A percentile compares a stretch with the other conserved stretches of the same genome.
These are phyloP conservation scores for Chalaropsis thielavioides DNA, from an alignment of 2,329 filamentous ascomycete species.

Conservation along the genomic window DNA sequence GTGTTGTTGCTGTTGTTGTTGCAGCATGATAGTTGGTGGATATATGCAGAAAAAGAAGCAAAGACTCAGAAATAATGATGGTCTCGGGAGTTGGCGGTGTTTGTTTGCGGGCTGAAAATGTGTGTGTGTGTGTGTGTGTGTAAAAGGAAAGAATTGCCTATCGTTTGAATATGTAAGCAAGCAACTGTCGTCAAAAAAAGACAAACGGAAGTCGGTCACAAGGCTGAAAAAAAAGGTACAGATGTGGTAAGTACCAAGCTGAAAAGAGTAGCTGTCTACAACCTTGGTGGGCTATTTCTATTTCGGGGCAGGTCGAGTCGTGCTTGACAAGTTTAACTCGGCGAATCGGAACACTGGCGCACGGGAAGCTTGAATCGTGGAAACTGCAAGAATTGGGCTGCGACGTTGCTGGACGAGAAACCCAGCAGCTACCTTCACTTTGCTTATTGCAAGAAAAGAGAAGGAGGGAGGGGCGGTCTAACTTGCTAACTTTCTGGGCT, in stretches of 20 bases:
- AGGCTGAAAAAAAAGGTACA: slow-evolving; percentile 1
- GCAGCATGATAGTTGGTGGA: slow-evolving; percentile 23
- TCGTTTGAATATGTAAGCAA: not conserved
- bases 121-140: not conserved
- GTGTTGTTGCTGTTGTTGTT: slow-evolving; percentile 4
- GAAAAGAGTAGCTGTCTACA: not conserved
- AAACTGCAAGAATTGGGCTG: not conserved
- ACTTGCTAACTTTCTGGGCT: not conserved
- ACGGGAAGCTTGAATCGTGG: not conserved
- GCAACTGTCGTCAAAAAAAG: not conserved
- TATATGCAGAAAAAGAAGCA: slow-evolving; percentile 16
- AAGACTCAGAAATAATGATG: not conserved
- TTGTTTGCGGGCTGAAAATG: not conserved
- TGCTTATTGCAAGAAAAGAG: not conserved
- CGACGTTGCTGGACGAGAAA: not conserved
- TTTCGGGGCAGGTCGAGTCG: not conserved
- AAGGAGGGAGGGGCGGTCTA: not conserved
- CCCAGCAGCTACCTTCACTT: not conserved
- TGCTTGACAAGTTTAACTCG: not conserved
- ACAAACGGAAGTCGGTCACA: not conserved
- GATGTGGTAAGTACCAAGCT: not conserved
- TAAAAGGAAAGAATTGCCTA: not conserved
- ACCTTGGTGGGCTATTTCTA: not conserved
- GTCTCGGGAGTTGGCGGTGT: not conserved
- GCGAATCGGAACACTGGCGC: not conserved